Percentiles rank a stretch among this genome's conserved stretches.
Conservation (phyloP, 805 yeast species). For the Barnettozyma sucrosica region DNA sequence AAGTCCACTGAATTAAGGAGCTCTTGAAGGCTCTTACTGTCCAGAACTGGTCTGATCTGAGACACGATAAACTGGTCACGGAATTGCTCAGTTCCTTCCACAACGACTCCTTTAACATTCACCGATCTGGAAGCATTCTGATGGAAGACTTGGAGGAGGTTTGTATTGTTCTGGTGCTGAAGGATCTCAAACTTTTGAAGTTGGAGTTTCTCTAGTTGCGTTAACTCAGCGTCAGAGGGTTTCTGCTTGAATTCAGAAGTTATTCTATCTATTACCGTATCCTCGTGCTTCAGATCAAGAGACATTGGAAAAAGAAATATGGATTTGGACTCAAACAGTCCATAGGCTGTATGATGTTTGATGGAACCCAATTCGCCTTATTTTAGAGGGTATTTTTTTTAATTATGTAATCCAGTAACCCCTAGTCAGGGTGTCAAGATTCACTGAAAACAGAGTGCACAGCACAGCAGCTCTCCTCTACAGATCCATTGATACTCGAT, state of each 20-base stretch:
- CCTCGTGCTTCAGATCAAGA: conserved; percentile 16
- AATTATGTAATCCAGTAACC: not conserved
- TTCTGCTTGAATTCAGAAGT: conserved; percentile 18
- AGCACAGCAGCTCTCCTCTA: not conserved
- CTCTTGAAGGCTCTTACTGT: conserved; percentile 35
- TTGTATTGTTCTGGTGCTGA: conserved; percentile 24
- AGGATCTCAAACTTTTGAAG: conserved; percentile 26
- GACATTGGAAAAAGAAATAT: conserved; percentile 3
- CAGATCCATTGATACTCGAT: not conserved
- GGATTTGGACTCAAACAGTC: not conserved
- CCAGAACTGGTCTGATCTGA: conserved; percentile 44
- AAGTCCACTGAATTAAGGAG: conserved; percentile 38
- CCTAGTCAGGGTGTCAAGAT: too few relatives aligned
- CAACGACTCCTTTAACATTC: conserved; percentile 37
- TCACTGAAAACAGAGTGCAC: not conserved
- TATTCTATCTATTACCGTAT: conserved; percentile 19
- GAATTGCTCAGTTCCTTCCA: conserved; percentile 43
- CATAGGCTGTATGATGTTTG: not conserved
- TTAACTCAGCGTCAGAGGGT: conserved; percentile 3
- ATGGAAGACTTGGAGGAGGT: conserved; percentile 25
- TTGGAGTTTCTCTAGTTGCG: conserved; percentile 21
- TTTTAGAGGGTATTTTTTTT: not conserved
- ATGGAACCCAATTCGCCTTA: not conserved
- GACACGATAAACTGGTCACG: conserved; percentile 39
- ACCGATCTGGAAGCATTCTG: conserved; percentile 37